Percentiles rank a stretch among this genome's conserved stretches.
These are phyloP conservation scores for Cruciata laevipes DNA, from an alignment of 257 asterid genomes.

Conservation along the genomic window DNA sequence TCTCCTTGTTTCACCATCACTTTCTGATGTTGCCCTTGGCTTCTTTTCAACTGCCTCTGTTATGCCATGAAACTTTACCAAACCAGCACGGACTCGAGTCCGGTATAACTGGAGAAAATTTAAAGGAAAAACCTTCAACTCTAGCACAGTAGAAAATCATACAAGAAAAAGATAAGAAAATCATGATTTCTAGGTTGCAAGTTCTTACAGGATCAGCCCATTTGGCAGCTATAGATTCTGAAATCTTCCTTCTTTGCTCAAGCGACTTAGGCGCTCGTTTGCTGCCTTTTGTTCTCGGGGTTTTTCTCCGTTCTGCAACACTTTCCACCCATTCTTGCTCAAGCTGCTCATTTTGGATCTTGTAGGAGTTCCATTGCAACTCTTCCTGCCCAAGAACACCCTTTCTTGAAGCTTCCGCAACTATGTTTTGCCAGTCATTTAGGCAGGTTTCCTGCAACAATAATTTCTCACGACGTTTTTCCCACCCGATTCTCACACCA, in stretches of 20 bases:
- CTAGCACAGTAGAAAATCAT: background rate
- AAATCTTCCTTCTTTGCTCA: slow-evolving; percentile 83
- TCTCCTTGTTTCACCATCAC: slow-evolving; percentile 39
- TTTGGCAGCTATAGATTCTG: slow-evolving; percentile 85
- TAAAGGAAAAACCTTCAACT: slow-evolving; percentile 2
- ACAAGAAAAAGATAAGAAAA: background rate
- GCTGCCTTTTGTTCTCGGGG: slow-evolving; percentile 50
- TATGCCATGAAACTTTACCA: slow-evolving; percentile 61
- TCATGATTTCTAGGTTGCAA: background rate
- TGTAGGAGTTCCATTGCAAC: slow-evolving; percentile 75
- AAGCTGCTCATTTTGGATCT: slow-evolving; percentile 46
- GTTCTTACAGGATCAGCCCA: slow-evolving; percentile 93
- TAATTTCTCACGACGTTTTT: slow-evolving; percentile 63
- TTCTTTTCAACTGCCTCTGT: slow-evolving; percentile 47
- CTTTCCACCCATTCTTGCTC: slow-evolving; percentile 63
- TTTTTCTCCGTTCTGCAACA: slow-evolving; percentile 49
- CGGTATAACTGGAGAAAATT: slow-evolving; percentile 49
- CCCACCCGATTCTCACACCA: slow-evolving; percentile 89
- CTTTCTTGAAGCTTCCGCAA: slow-evolving; percentile 57
- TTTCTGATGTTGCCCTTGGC: slow-evolving; percentile 47
- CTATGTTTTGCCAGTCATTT: slow-evolving; percentile 72
- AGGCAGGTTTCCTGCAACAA: slow-evolving; percentile 74
- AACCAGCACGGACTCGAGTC: slow-evolving; percentile 56
- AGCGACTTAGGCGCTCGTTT: slow-evolving; percentile 86
- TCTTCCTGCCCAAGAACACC: slow-evolving; percentile 73